These are phyloP conservation scores for Haematococcus sp. DNA, from an alignment of 139 green algal species.

Conservation along the genomic window DNA sequence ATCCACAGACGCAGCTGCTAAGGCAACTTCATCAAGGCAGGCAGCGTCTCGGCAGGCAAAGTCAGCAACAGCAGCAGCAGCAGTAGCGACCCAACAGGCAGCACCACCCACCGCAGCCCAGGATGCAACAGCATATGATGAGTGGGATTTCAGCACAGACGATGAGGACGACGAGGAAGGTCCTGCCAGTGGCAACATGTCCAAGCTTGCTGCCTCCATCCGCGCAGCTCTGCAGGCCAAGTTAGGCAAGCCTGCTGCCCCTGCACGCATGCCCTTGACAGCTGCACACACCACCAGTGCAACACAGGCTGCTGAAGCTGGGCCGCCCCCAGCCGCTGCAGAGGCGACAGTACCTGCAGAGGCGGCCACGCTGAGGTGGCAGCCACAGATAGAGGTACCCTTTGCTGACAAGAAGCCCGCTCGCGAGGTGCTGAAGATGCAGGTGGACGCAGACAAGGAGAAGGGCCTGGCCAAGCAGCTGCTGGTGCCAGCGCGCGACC, in stretches of 20 bases:
- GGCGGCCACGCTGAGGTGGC: background rate
- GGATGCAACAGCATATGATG: too few species aligned
- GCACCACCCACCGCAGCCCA: background rate
- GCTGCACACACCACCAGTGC: too few species aligned
- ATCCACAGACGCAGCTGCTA: background rate
- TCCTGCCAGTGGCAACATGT: background rate
- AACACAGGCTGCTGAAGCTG: too few species aligned
- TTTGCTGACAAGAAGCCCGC: background rate
- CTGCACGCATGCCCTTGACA: background rate
- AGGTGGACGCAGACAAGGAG: constrained; percentile 27
- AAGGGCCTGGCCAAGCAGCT: constrained; percentile 40
- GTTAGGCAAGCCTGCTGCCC: background rate
- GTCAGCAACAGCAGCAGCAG: constrained; percentile 2
- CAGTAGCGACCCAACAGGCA: background rate
- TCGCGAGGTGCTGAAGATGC: constrained; percentile 5
- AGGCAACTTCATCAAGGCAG: background rate
- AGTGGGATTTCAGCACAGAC: too few species aligned
- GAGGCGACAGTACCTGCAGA: background rate
- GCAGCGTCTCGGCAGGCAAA: background rate
- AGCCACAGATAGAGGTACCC: constrained; percentile 1
- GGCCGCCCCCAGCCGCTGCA: too few species aligned
- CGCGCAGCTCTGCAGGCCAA: background rate
- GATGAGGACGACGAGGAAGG: constrained; percentile 3
- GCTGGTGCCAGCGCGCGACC: constrained; percentile 28
- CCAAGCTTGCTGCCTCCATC: constrained; percentile 6